A percentile compares a stretch with the other conserved stretches of the same genome.
Evolutionary conservation across 1,284 basidiomycete species (phyloP).

Genomic region (Mycena citricolor): DNA sequence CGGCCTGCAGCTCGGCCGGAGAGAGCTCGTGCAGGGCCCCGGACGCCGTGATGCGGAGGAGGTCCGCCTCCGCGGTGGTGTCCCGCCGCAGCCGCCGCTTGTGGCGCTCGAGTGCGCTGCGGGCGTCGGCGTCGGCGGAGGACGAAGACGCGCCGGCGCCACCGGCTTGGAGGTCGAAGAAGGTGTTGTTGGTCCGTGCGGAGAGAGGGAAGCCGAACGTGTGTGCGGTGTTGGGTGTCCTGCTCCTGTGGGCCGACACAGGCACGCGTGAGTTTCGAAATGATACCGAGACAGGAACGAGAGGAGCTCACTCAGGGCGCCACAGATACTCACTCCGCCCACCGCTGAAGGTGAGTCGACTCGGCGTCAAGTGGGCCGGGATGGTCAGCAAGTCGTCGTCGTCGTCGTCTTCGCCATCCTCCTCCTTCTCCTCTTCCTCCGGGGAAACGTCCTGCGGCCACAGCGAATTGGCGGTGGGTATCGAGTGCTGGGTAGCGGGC

Average conservation of each 20-base stretch:
- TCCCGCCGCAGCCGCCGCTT: slow-evolving; percentile 19
- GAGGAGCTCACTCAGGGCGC: no score
- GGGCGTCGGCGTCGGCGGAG: slow-evolving; percentile 4
- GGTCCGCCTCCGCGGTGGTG: slow-evolving; percentile 12
- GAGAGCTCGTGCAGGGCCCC: not conserved
- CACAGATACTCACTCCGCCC: slow-evolving; percentile 3
- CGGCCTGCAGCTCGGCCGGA: slow-evolving; percentile 3
- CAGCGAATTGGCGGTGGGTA: slow-evolving; percentile 16
- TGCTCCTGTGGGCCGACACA: not conserved
- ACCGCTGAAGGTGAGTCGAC: slow-evolving; percentile 7
- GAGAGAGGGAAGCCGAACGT: slow-evolving; percentile 20
- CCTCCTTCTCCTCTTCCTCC: no score
- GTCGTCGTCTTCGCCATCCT: no score
- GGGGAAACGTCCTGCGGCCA: slow-evolving; percentile 16
- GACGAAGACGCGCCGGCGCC: not conserved
- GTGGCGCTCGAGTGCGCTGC: slow-evolving; percentile 20
- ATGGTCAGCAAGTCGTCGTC: slow-evolving; percentile 12
- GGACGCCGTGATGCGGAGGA: slow-evolving; percentile 8
- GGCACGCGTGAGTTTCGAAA: no score
- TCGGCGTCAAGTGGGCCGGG: slow-evolving; percentile 14
- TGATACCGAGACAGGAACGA: no score
- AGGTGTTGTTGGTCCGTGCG: no score
- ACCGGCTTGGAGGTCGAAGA: slow-evolving; percentile 3
- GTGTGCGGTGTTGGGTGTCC: slow-evolving; percentile 8
- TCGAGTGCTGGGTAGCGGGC: slow-evolving; percentile 18